Conservation (phyloP, 225 moss, liverwort and hornwort species). For the Physcomitrellopsis africana region DNA sequence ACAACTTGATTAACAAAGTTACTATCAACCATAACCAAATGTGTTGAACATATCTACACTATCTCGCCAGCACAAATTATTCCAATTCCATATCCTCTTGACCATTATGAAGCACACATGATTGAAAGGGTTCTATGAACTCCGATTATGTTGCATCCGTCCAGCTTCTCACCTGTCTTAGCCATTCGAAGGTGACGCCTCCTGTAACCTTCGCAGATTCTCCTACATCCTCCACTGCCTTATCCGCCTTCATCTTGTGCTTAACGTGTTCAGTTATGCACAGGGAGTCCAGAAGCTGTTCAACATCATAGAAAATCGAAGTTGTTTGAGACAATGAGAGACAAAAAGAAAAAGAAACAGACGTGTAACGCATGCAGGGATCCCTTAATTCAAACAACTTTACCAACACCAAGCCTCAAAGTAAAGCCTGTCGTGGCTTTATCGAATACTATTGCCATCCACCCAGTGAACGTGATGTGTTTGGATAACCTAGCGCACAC, state of each 20-base stretch:
- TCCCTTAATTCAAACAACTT: too few species aligned
- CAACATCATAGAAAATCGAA: background rate
- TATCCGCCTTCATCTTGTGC: conserved; percentile 36
- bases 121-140: background rate
- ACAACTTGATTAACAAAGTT: background rate
- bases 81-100: background rate
- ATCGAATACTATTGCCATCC: too few species aligned
- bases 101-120: background rate
- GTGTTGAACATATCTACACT: conserved; percentile 4
- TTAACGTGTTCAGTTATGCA: conserved; percentile 15
- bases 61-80: conserved; percentile 10
- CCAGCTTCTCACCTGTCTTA: conserved; percentile 34
- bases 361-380: too few species aligned
- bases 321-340: too few species aligned
- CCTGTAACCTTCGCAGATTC: conserved; percentile 30
- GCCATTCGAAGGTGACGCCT: conserved; percentile 41
- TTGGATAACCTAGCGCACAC: too few species aligned
- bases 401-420: too few species aligned
- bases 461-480: too few species aligned
- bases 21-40: background rate
- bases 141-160: background rate
- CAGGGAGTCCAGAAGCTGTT: background rate
- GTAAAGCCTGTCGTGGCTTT: too few species aligned
- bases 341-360: too few species aligned
- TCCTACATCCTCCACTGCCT: conserved; percentile 27